Evolutionary conservation across 2,329 filamentous ascomycete genomes (phyloP), one percentile per base, ranked within the genome.

Genomic region (Exophiala lecanii-corni): DNA sequence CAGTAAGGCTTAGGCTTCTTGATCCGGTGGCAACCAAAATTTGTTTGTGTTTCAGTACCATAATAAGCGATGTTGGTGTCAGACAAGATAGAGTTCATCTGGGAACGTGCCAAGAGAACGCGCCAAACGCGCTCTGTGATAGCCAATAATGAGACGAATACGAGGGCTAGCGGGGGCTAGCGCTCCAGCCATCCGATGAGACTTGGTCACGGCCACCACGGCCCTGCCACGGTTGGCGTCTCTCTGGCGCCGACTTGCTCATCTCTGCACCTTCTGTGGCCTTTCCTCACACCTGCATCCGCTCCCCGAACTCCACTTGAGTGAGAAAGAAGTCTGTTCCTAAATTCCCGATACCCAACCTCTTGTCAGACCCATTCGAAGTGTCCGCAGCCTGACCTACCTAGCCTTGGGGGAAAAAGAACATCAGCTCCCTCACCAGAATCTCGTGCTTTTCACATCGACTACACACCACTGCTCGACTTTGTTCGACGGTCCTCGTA

Each of bases 381-480:
- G 21, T 28, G 41, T 41, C 36, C 39, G 40, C 33, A 43, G 32
- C 9, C 42, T 38, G 49, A 51, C 45, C 37, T 51, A 33, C 7
- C 23, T n/a, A n/a, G n/a, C n/a, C n/a, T n/a, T n/a, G n/a, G n/a
- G n/a, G n/a, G 37, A 42, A 48, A 38, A 41, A 23, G 39, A 35
- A n/a, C n/a, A n/a, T n/a, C n/a, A n/a, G n/a, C n/a, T n/a, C n/a
- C n/a, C n/a, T 32, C 19, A 41, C 36, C 42, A 45, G 13, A 23
- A 16, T 34, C 36, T 36, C 35, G 19, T 17, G 25, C 28, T 41
- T 30, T 30, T 39, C 39, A 34, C 20, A 12, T n/a, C n/a, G n/a
- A n/a, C n/a, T 31, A 23, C 49, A 46, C 32, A 38, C 33, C 42
- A 26, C 42, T 43, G 35, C 36, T 36, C 45, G 37, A 46, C 36